A percentile compares a stretch with the other conserved stretches of the same genome.
These are phyloP conservation scores for Heliamphora pulchella DNA, from an alignment of 179 eudicot species.

Conservation along the genomic window DNA sequence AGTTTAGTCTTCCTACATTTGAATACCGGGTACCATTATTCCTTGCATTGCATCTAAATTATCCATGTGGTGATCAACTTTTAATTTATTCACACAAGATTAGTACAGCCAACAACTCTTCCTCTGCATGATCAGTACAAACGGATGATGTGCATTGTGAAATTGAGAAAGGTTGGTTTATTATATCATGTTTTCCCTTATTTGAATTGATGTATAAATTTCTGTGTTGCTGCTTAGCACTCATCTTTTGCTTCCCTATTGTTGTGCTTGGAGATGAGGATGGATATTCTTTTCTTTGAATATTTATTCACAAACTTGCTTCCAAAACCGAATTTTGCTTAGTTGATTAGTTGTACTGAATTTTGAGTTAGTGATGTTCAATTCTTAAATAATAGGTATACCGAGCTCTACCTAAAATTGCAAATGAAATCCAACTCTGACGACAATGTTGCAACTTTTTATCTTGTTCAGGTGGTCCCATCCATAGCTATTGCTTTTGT, in stretches of 20 bases:
- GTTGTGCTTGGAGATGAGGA: background rate
- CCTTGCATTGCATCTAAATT: background rate
- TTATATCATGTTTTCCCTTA: background rate
- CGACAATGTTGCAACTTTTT: background rate
- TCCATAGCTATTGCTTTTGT: constrained; percentile 90
- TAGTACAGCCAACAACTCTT: background rate
- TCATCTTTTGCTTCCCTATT: background rate
- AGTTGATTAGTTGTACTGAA: background rate
- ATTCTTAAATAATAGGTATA: background rate
- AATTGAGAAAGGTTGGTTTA: background rate
- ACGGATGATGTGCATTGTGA: background rate
- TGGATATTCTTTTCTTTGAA: background rate
- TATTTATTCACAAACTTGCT: background rate
- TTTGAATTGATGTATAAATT: too few relatives aligned
- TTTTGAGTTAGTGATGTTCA: background rate
- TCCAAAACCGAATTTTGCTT: background rate
- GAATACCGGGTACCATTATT: too few relatives aligned
- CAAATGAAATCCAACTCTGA: background rate
- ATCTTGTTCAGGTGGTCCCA: constrained; percentile 67
- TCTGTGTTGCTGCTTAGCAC: background rate
- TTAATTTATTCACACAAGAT: background rate
- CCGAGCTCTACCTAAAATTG: background rate
- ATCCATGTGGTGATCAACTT: background rate
- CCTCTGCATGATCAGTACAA: background rate
- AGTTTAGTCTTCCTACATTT: background rate